Evolutionary conservation across 768 basidiomycete genomes (phyloP), one percentile per base, ranked within the genome.

Genomic region (Leucocoprinus sp.): DNA sequence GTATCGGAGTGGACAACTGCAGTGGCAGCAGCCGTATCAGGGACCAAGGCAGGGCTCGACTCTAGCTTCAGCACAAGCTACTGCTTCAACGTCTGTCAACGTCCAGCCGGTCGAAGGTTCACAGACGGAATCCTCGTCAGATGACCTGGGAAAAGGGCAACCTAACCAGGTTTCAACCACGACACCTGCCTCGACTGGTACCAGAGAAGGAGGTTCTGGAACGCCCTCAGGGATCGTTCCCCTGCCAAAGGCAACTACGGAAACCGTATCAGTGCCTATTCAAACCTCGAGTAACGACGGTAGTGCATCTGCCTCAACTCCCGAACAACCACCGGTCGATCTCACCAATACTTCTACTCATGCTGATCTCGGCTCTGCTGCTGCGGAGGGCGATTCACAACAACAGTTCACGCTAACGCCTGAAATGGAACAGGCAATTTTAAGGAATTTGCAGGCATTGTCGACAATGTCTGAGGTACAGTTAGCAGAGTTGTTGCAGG

Each of bases 401-500:
- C 49, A 45, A 44, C 49, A 51, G 42, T 37, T 36, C 42, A 17
- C 24, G 48, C 52, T 28, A 42, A 52, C 50, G 47, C 55, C 40
- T 9, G 46, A 48, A 18, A 42, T 48, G 46, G 46, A 48, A 37
- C 39, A 41, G 33, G 46, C 46, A n/a, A 48, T 48, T 19, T 18
- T 48, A 26, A 33, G 39, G 21, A 57, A 63, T 38, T 52, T 66
- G 4, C 52, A 58, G 23, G 56, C 64, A 2, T 45, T 70, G 17
- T 60, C 68, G 12, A 55, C 58, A 24, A 48, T 69, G 27, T 58
- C 67, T 33, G 61, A 64, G 24, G 50, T 58, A n/a, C 66, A 69
- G 49, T 59, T 71, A 7, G 58, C 61, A 14, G 64, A 67, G 19
- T 52, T 68, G 21, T 55, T 71, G 37, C 57, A 61, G 15, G 59